phyloP scores from a whole-genome alignment of 1,139 yeast species.

The Candida sp. region DNA sequence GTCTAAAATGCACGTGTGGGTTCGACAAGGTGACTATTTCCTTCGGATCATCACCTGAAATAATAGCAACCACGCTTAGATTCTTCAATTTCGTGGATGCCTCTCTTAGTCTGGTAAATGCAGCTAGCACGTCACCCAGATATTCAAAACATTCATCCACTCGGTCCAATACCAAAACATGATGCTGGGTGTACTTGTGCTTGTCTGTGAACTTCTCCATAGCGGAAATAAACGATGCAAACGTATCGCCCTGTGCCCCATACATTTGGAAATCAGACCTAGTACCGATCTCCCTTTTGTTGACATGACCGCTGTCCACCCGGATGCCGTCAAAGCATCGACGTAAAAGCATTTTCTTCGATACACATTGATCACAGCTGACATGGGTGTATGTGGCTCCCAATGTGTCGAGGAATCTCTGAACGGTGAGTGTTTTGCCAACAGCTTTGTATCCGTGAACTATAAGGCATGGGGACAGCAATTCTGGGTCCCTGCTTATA shows the following conservation, averaged over 20 bases:
- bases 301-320: constrained; percentile 30
- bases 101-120: constrained; percentile 54
- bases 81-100: constrained; percentile 30
- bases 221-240: constrained; percentile 48
- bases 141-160: constrained; percentile 60
- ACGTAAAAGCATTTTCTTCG: constrained; percentile 42
- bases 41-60: constrained; percentile 49
- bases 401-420: constrained; percentile 25
- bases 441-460: constrained; percentile 47
- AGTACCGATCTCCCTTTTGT: constrained; percentile 17
- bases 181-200: constrained; percentile 35
- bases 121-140: constrained; percentile 45
- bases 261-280: constrained; percentile 18
- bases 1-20: constrained; percentile 54
- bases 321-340: constrained; percentile 34
- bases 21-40: constrained; percentile 48
- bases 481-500: constrained; percentile 21
- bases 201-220: constrained; percentile 40
- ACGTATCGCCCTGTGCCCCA: constrained; percentile 43
- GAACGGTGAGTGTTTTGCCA: constrained; percentile 42
- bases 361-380: constrained; percentile 44
- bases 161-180: constrained; percentile 61
- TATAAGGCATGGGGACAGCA: constrained; percentile 32
- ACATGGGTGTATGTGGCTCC: constrained; percentile 30
- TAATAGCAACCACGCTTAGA: constrained; percentile 33